A percentile compares a stretch with the other conserved stretches of the same genome.
Conservation (phyloP, 495 filamentous ascomycete genomes). For the Talaromyces wortmannii region DNA sequence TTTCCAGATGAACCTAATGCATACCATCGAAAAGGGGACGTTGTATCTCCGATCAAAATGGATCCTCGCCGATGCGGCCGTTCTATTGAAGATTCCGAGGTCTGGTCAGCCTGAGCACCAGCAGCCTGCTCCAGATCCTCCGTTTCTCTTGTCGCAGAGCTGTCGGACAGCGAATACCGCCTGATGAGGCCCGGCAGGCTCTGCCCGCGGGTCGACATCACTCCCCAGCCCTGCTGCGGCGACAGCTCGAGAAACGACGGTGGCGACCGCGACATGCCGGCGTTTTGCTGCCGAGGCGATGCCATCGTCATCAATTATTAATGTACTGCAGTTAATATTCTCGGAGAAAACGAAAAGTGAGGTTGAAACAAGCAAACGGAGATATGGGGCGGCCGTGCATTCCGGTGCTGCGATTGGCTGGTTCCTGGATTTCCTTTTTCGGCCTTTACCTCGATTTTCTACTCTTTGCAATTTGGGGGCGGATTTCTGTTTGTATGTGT, state of each 20-base stretch:
- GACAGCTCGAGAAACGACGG: background rate
- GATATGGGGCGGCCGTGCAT: too few species aligned
- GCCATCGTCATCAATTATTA: too few species aligned
- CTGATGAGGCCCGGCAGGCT: slow-evolving; percentile 20
- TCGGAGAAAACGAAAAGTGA: too few species aligned
- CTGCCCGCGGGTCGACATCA: slow-evolving; percentile 31
- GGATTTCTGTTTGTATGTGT: too few species aligned
- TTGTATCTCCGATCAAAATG: slow-evolving; percentile 27
- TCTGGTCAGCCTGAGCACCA: background rate
- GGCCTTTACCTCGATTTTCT: too few species aligned
- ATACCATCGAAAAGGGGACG: slow-evolving; percentile 30
- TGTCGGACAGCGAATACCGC: slow-evolving; percentile 15
- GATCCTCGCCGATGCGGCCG: slow-evolving; percentile 11
- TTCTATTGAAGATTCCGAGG: background rate
- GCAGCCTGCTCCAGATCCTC: background rate
- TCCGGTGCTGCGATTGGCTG: too few species aligned
- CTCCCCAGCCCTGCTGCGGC: slow-evolving; percentile 12
- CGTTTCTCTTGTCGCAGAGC: background rate
- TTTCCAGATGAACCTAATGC: background rate
- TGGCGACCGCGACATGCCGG: too few species aligned
- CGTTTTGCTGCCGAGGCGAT: too few species aligned
- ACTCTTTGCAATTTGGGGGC: too few species aligned
- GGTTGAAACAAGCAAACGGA: too few species aligned
- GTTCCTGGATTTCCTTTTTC: too few species aligned
- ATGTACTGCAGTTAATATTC: too few species aligned